phyloP scores from a whole-genome alignment of 345 rosid species.

The Lenwebbia sp. region DNA sequence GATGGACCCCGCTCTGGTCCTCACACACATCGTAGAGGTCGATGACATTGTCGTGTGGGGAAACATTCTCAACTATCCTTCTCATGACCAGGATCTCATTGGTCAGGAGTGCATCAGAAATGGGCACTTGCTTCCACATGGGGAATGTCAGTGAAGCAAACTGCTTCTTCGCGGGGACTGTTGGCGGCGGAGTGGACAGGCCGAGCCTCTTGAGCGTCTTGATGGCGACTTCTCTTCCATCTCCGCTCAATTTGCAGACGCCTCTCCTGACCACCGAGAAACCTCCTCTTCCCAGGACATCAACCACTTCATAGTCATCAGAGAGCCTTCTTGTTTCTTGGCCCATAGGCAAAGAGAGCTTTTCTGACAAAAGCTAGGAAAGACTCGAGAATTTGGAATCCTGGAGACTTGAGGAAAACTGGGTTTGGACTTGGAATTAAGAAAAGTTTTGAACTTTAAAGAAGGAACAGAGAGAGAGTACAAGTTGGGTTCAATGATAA shows the following conservation, averaged over 20 bases:
- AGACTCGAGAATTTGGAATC: neutral
- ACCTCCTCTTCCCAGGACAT: conserved; percentile 51
- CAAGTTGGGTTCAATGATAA: neutral
- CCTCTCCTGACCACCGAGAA: conserved; percentile 62
- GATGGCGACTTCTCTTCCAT: conserved; percentile 27
- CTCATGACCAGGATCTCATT: conserved; percentile 64
- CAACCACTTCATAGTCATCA: conserved; percentile 42
- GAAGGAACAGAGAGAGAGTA: neutral
- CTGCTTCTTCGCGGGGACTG: neutral
- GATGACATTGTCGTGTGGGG: conserved; percentile 50
- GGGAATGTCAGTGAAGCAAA: conserved; percentile 16
- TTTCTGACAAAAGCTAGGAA: neutral
- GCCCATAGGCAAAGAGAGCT: conserved; percentile 18
- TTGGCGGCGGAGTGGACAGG: conserved; percentile 6
- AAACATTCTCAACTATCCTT: conserved; percentile 47
- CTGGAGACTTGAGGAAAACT: neutral
- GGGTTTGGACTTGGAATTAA: neutral
- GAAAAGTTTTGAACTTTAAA: neutral
- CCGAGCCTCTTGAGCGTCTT: conserved; percentile 43
- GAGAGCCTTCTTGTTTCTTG: conserved; percentile 32
- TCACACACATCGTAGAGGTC: conserved; percentile 55
- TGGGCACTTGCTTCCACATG: conserved; percentile 32
- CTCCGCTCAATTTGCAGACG: conserved; percentile 14
- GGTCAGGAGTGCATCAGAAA: conserved; percentile 48
- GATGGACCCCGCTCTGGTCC: conserved; percentile 52